phyloP scores from a whole-genome alignment of 2,329 filamentous ascomycete species.

The Colletotrichum trifolii region DNA sequence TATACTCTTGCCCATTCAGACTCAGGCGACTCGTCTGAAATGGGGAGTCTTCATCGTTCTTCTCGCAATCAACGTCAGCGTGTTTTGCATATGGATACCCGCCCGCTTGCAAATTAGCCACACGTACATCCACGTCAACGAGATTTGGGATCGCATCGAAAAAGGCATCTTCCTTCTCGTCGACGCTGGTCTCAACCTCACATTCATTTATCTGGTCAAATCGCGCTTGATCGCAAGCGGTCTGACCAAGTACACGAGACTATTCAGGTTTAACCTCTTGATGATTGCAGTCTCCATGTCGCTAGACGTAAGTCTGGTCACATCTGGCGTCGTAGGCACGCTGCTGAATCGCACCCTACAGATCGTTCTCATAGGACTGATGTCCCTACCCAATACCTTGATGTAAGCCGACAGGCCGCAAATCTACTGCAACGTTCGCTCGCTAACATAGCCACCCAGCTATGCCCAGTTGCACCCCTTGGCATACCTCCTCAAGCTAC shows the following conservation, averaged over 20 bases:
- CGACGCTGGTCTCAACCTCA: constrained; percentile 58
- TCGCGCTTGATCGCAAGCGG: constrained; percentile 57
- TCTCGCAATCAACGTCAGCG: constrained; percentile 58
- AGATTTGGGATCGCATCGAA: constrained; percentile 60
- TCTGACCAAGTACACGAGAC: constrained; percentile 58
- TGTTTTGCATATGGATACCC: constrained; percentile 63
- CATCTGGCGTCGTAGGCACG: accelerated
- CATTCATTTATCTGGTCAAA: constrained; percentile 58
- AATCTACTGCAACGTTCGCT: accelerated
- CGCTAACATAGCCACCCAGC: constrained; percentile 11
- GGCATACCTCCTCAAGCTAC: constrained; percentile 59
- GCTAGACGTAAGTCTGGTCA: constrained; percentile 40
- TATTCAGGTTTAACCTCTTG: constrained; percentile 49
- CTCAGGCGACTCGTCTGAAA: constrained; percentile 52
- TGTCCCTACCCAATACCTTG: constrained; percentile 42
- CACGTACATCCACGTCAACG: constrained; percentile 55
- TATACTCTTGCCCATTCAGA: constrained; percentile 54
- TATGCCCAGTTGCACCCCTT: constrained; percentile 54
- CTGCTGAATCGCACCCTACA: neutral
- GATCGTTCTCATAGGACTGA: constrained; percentile 39
- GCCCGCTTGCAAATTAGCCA: constrained; percentile 53
- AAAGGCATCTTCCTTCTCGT: constrained; percentile 59
- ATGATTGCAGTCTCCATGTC: constrained; percentile 42
- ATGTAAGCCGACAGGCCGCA: constrained; percentile 38
- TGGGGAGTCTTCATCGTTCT: constrained; percentile 55